These are phyloP conservation scores for Viola pubescens DNA, from an alignment of 441 rosid species.

Conservation along the genomic window DNA sequence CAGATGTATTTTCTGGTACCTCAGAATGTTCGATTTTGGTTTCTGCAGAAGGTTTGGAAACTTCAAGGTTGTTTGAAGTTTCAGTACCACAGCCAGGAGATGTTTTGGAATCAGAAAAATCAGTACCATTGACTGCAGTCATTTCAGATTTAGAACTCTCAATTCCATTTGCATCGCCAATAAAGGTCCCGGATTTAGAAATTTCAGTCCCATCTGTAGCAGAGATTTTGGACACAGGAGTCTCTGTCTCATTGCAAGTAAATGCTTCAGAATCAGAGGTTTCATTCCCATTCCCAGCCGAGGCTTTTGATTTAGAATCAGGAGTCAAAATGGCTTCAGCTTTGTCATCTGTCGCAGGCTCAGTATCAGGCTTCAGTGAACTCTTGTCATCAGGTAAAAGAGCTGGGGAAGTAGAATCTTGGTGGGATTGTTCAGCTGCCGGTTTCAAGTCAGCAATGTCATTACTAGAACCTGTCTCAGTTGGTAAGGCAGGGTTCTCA, in stretches of 20 bases:
- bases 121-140: slow-evolving; percentile 17
- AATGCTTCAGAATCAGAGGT: too few species aligned
- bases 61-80: slow-evolving; percentile 14
- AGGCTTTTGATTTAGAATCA: too few species aligned
- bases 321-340: background rate
- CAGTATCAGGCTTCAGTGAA: slow-evolving; percentile 24
- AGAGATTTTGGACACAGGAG: too few species aligned
- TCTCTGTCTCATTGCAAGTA: too few species aligned
- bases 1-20: slow-evolving; percentile 23
- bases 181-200: too few species aligned
- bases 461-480: slow-evolving; percentile 4
- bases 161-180: slow-evolving; percentile 16
- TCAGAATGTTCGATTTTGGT: slow-evolving; percentile 23
- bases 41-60: slow-evolving; percentile 9
- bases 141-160: slow-evolving; percentile 21
- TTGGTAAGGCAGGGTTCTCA: background rate
- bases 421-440: background rate
- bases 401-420: slow-evolving; percentile 17
- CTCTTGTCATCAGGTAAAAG: slow-evolving; percentile 25
- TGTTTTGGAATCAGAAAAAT: background rate
- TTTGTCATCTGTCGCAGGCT: slow-evolving; percentile 18
- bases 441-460: background rate
- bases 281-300: too few species aligned
- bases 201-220: too few species aligned
- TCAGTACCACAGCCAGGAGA: slow-evolving; percentile 11